These are phyloP conservation scores for Durusdinium trenchii DNA, from an alignment of 73 alveolate species.

Conservation along the genomic window DNA sequence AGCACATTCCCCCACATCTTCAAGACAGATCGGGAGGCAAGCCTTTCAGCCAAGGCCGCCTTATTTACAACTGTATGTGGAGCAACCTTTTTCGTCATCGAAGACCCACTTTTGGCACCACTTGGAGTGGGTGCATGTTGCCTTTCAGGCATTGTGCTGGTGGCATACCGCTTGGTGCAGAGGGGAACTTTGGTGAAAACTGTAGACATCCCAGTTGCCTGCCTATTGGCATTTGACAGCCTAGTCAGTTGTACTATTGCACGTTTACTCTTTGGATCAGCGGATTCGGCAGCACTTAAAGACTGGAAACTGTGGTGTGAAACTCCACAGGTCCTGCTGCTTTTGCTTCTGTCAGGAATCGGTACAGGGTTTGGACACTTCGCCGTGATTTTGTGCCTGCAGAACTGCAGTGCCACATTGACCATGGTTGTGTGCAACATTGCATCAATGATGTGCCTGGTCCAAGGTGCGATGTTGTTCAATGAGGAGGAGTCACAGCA, in stretches of 20 bases:
- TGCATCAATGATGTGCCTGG: conserved; percentile 58
- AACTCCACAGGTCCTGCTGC: conserved; percentile 23
- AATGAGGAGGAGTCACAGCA: conserved; percentile 14
- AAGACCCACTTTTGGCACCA: conserved; percentile 30
- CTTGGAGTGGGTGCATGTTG: conserved; percentile 19
- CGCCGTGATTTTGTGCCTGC: conserved; percentile 33
- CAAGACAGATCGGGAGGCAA: background rate
- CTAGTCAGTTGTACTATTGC: conserved; percentile 35
- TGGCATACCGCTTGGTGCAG: conserved; percentile 52
- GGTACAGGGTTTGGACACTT: conserved; percentile 40
- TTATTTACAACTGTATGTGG: conserved; percentile 52
- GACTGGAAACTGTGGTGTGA: conserved; percentile 13
- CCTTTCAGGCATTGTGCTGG: background rate
- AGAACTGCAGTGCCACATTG: conserved; percentile 68
- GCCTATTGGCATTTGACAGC: conserved; percentile 66
- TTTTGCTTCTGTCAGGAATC: conserved; percentile 41
- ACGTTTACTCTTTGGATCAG: background rate
- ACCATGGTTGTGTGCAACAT: conserved; percentile 67
- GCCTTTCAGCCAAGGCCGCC: conserved; percentile 66
- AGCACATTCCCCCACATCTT: conserved; percentile 5
- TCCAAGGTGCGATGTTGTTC: conserved; percentile 65
- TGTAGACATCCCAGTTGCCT: background rate
- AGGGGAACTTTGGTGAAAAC: conserved; percentile 32
- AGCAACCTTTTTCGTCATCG: conserved; percentile 35
- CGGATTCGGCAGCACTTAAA: conserved; percentile 3